These are phyloP conservation scores for Protomyces macrosporus DNA, from an alignment of 1,139 yeast species.

Conservation along the genomic window DNA sequence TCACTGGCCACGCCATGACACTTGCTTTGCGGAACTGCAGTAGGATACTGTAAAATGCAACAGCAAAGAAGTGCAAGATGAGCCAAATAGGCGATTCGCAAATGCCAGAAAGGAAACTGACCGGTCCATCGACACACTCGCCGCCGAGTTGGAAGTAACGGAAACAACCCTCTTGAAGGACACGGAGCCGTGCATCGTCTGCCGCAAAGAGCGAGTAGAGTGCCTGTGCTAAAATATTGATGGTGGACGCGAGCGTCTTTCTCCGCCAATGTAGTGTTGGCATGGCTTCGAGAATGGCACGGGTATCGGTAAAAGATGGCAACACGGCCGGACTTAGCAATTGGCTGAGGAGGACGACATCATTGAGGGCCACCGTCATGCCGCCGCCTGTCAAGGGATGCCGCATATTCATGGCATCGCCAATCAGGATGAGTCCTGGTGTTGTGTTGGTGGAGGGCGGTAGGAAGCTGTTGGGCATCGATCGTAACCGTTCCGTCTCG, in stretches of 20 bases:
- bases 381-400: conserved; percentile 99
- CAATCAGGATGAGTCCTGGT: conserved; percentile 77
- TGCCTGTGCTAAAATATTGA: conserved; percentile 87
- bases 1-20: conserved; percentile 15
- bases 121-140: conserved; percentile 68
- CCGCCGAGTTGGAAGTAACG: conserved; percentile 81
- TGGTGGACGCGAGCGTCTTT: conserved; percentile 72
- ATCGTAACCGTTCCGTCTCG: conserved; percentile 54
- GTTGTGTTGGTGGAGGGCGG: conserved; percentile 63
- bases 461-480: conserved; percentile 92
- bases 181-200: conserved; percentile 42
- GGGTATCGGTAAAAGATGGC: conserved; percentile 56
- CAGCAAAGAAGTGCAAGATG: conserved; percentile 29
- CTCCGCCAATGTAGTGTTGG: conserved; percentile 68
- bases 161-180: conserved; percentile 85
- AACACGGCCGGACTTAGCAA: conserved; percentile 55
- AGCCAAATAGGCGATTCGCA: conserved; percentile 25
- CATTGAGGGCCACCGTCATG: conserved; percentile 95
- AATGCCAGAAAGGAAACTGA: conserved; percentile 70
- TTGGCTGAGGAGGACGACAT: conserved; percentile 63
- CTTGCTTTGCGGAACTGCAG: conserved; percentile 5
- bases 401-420: conserved; percentile 95
- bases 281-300: conserved; percentile 51
- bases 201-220: conserved; percentile 75
- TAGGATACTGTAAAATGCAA: conserved; percentile 28